phyloP scores from a whole-genome alignment of 2,329 filamentous ascomycete species.

The Xylaria hypoxylon region DNA sequence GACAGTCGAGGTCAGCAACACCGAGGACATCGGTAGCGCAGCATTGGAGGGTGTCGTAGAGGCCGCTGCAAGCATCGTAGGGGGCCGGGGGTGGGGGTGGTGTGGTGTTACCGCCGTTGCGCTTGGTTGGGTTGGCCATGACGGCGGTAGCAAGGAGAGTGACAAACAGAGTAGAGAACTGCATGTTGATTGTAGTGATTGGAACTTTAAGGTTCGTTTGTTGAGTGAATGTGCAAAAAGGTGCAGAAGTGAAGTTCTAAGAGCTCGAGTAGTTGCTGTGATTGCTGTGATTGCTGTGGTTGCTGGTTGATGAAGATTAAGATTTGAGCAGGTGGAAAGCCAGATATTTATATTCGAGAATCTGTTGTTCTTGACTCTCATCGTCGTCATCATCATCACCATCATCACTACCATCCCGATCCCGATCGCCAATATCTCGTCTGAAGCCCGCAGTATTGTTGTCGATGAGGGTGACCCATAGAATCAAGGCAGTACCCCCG shows the following conservation, averaged over 20 bases:
- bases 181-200: conserved; percentile 45
- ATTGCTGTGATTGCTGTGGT: conserved; percentile 28
- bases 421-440: conserved; percentile 2
- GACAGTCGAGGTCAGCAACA: conserved; percentile 60
- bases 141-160: conserved; percentile 46
- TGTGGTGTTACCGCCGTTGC: conserved; percentile 6
- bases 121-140: conserved; percentile 43
- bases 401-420: conserved; percentile 11
- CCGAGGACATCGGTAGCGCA: conserved; percentile 70
- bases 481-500: conserved; percentile 25
- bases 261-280: conserved; percentile 33
- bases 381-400: neutral
- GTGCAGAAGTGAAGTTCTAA: conserved; percentile 35
- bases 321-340: conserved; percentile 29
- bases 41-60: conserved; percentile 63
- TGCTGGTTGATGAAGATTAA: conserved; percentile 39
- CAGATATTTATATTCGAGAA: conserved; percentile 44
- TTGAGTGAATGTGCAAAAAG: conserved; percentile 37
- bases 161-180: conserved; percentile 45
- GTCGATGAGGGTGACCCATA: conserved; percentile 6
- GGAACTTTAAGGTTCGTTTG: conserved; percentile 37
- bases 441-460: neutral
- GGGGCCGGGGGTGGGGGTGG: conserved; percentile 15
- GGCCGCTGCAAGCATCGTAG: conserved; percentile 56
- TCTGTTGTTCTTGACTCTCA: neutral